Conservation (phyloP, 345 rosid genomes). For the Pistacia integerrima region DNA sequence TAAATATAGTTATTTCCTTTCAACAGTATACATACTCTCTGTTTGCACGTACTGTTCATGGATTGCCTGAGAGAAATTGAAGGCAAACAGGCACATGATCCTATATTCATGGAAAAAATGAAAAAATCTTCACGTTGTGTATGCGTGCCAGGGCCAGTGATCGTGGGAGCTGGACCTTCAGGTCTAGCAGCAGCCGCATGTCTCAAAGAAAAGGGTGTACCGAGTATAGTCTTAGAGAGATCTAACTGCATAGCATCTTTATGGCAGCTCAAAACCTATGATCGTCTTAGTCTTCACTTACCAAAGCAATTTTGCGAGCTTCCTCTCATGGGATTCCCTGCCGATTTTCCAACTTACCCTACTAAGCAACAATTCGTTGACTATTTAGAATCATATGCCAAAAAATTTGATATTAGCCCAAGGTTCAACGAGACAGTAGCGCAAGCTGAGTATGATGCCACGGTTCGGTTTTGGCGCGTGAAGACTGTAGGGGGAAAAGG, state of each 20-base stretch:
- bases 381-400: constrained; percentile 59
- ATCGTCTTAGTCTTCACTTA: constrained; percentile 77
- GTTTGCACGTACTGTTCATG: constrained; percentile 35
- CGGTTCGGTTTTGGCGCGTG: constrained; percentile 59
- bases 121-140: constrained; percentile 26
- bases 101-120: constrained; percentile 37
- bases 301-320: constrained; percentile 85
- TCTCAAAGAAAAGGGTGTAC: constrained; percentile 48
- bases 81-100: constrained; percentile 81
- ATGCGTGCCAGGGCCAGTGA: constrained; percentile 50
- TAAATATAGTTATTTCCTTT: not conserved
- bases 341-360: constrained; percentile 65
- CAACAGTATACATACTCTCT: not conserved
- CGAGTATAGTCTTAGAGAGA: constrained; percentile 61
- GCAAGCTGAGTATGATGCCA: constrained; percentile 51
- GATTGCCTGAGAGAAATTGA: constrained; percentile 67
- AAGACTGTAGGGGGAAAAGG: constrained; percentile 34
- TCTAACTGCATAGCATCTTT: constrained; percentile 75
- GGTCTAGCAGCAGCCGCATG: constrained; percentile 81
- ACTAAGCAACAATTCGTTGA: constrained; percentile 67
- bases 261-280: constrained; percentile 80
- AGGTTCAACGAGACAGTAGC: constrained; percentile 55
- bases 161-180: constrained; percentile 85
- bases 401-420: constrained; percentile 47
- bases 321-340: constrained; percentile 65